Base-by-base conservation (phyloP, 176 grass and related monocot species). In the Zea luxurians region DNA sequence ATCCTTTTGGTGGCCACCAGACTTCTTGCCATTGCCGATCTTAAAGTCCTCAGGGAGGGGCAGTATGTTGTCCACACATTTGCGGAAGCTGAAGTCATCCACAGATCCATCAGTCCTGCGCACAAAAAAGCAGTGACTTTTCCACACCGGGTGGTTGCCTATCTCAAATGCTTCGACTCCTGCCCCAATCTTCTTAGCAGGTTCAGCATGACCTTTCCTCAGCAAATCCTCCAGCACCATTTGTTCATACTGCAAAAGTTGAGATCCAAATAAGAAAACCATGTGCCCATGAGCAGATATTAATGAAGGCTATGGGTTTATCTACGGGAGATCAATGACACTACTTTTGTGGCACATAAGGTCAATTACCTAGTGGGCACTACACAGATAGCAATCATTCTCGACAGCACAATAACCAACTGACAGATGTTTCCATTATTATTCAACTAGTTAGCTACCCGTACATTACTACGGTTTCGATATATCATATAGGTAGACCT, bases 41-140 rank as follows among this genome's bases (percentile, higher is more conserved):
- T 95, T 94, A 79, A 95, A 64, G 60, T 91, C 60, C 50, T 95
- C 91, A 4, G 96, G 96, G 75, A 96, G 84, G 41, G 96, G 92
- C 43, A 99, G 88, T 70, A 96, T 91, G 16, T 74, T 86, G 74
- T 99, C 86, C 0, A 99, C 90, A 41, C 96, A 99, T 78, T 99
- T 99, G 55, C 96, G 92, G 81, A 99, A 99, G 86, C 96, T 99
- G 68, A 99, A 99, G 46, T 99, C 96, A 10, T 99, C 96, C 0
- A 53, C 8, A 0, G 92, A 87, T 13, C 92, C 92, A 57, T 99
- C 96, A 18, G 84, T 79, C 10, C 96, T 83, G 18, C 86, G 37
- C 60, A 93, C 17, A 11, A 99, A 99, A 88, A 99, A 99, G 61
- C 96, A 99, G 11, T 82, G 66, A 73, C 87, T 99, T 52, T 79